These are phyloP conservation scores for Candida tallmaniae DNA, from an alignment of 805 yeast species.

Conservation along the genomic window DNA sequence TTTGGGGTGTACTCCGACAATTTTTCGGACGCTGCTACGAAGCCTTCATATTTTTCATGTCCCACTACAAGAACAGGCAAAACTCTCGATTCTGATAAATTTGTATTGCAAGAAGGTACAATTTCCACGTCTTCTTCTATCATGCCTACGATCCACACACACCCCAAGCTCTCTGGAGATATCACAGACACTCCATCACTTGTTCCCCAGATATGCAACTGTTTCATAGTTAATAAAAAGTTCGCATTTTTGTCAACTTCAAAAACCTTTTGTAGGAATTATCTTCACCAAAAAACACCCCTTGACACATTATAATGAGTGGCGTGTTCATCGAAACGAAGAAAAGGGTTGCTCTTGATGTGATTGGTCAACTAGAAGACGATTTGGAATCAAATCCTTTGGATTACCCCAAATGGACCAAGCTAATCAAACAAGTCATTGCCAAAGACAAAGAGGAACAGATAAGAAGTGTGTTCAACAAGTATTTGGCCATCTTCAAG, in stretches of 20 bases:
- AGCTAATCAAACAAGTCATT: constrained; percentile 45
- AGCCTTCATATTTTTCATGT: constrained; percentile 16
- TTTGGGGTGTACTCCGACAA: neutral
- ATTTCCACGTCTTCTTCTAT: constrained; percentile 22
- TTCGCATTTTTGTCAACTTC: constrained; percentile 1
- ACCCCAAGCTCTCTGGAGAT: constrained; percentile 50
- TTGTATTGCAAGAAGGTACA: constrained; percentile 56
- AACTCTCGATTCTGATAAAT: constrained; percentile 43
- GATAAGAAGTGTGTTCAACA: constrained; percentile 54
- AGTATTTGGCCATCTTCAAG: constrained; percentile 62
- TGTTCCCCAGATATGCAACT: constrained; percentile 56
- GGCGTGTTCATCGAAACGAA: constrained; percentile 9
- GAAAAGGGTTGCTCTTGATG: constrained; percentile 38
- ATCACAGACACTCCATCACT: constrained; percentile 35
- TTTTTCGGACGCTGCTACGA: constrained; percentile 11
- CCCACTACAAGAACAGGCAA: constrained; percentile 43
- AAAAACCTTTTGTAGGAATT: no score
- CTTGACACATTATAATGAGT: no score
- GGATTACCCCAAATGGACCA: constrained; percentile 54
- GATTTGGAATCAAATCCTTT: constrained; percentile 48
- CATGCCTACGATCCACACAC: constrained; percentile 36
- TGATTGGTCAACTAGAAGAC: constrained; percentile 57
- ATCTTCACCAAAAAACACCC: no score
- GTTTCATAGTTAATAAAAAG: constrained; percentile 12
- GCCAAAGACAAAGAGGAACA: constrained; percentile 56